Percentiles rank a stretch among this genome's conserved stretches.
Evolutionary conservation across 768 basidiomycete species (phyloP).

Genomic region (Mycena galericulata): DNA sequence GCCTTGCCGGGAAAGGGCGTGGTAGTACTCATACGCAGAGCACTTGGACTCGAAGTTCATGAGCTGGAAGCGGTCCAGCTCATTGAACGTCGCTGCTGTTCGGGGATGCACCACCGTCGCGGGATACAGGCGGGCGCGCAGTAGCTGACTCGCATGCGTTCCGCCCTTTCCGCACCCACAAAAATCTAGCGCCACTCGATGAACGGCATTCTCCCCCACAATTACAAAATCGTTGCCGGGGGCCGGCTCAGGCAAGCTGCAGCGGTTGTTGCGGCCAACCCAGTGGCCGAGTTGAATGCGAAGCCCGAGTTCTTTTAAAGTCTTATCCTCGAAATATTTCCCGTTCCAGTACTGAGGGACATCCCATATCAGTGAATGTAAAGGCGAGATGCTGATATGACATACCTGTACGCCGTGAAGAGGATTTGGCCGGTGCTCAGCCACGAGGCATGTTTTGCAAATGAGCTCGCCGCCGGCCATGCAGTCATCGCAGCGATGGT

Average conservation of each 20-base stretch:
- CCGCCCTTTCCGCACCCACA: constrained; percentile 29
- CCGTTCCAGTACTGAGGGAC: constrained; percentile 28
- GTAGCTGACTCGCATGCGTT: constrained; percentile 15
- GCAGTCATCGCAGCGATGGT: constrained; percentile 31
- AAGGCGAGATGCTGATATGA: too few relatives aligned
- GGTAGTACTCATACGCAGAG: constrained; percentile 36
- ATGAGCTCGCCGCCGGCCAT: neutral
- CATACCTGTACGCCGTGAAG: constrained; percentile 34
- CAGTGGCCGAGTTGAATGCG: constrained; percentile 36
- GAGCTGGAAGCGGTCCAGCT: constrained; percentile 28
- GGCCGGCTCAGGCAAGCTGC: neutral
- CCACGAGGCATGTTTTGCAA: constrained; percentile 20
- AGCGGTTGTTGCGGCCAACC: neutral
- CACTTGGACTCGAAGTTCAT: constrained; percentile 30
- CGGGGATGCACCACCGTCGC: constrained; percentile 29
- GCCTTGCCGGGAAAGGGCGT: constrained; percentile 22
- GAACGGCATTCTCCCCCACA: constrained; percentile 24
- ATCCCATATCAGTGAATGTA: too few relatives aligned
- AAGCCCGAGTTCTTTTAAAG: constrained; percentile 26
- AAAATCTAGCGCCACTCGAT: constrained; percentile 29
- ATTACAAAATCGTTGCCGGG: constrained; percentile 25
- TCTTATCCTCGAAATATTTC: neutral
- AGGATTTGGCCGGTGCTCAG: constrained; percentile 9
- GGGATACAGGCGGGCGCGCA: constrained; percentile 28
- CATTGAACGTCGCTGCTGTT: constrained; percentile 28